Evolutionary conservation across 73 alveolate species (phyloP).

Genomic region (Paramecium octaurelia): DNA sequence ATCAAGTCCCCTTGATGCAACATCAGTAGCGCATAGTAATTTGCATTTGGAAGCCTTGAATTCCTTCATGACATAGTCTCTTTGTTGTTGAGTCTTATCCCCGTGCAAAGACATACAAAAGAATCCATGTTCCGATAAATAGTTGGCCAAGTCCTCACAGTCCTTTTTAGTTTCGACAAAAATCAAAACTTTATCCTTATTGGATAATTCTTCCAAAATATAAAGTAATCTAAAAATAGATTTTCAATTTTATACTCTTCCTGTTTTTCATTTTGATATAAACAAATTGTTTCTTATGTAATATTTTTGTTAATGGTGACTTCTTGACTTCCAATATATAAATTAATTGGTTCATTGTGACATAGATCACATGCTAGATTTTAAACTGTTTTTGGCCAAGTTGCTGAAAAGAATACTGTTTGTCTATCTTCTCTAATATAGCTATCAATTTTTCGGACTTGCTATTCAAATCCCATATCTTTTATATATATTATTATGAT

Average conservation of each 20-base stretch:
- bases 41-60: conserved; percentile 74
- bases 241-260: conserved; percentile 35
- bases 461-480: conserved; percentile 91
- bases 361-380: conserved; percentile 73
- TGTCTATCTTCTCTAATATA: conserved; percentile 76
- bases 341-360: conserved; percentile 69
- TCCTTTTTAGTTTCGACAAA: conserved; percentile 89
- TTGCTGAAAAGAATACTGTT: conserved; percentile 89
- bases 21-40: conserved; percentile 92
- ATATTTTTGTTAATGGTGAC: conserved; percentile 63
- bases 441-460: conserved; percentile 66
- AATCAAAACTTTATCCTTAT: conserved; percentile 75
- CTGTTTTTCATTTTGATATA: conserved; percentile 32
- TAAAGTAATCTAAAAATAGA: conserved; percentile 67
- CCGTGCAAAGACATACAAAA: conserved; percentile 91
- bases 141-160: conserved; percentile 78
- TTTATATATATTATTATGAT: background rate
- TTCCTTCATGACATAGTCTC: conserved; percentile 77
- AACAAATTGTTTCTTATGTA: conserved; percentile 73
- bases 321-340: conserved; percentile 57
- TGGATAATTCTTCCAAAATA: conserved; percentile 62
- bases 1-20: conserved; percentile 93
- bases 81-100: conserved; percentile 77
- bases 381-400: conserved; percentile 87
- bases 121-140: conserved; percentile 70